These are phyloP conservation scores for Serendipita indica DNA, from an alignment of 768 basidiomycete genomes.

Conservation along the genomic window DNA sequence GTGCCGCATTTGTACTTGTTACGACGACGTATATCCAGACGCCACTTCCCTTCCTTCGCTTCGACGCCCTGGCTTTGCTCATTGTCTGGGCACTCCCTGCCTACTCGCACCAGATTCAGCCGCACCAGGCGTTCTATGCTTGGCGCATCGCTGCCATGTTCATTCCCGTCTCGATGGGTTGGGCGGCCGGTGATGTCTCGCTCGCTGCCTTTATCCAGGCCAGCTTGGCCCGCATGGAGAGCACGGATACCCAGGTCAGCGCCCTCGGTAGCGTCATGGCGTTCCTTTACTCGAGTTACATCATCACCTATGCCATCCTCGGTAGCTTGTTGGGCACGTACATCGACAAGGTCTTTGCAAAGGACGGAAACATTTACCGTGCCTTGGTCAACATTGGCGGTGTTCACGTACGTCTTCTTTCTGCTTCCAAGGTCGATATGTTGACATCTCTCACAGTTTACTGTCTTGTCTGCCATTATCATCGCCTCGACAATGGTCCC, in stretches of 20 bases:
- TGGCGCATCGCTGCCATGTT: conserved; percentile 18
- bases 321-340: conserved; percentile 19
- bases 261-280: conserved; percentile 22
- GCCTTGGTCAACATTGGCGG: conserved; percentile 16
- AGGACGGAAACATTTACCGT: conserved; percentile 13
- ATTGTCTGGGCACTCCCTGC: conserved; percentile 20
- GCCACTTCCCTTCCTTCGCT: background rate
- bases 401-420: background rate
- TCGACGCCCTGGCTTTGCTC: conserved; percentile 12
- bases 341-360: conserved; percentile 17
- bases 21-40: conserved; percentile 18
- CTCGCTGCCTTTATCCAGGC: conserved; percentile 22
- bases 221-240: conserved; percentile 14
- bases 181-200: conserved; percentile 22
- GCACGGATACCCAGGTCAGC: conserved; percentile 14
- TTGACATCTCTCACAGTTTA: conserved; percentile 17
- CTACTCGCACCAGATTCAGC: conserved; percentile 13
- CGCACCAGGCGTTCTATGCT: conserved; percentile 15
- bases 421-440: background rate
- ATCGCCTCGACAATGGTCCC: conserved; percentile 18
- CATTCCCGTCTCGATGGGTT: conserved; percentile 19
- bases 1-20: conserved; percentile 17
- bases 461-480: conserved; percentile 19
- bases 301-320: conserved; percentile 20
- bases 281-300: conserved; percentile 18